These are phyloP conservation scores for Fusarium sp. DNA, from an alignment of 2,329 filamentous ascomycete genomes.

Conservation along the genomic window DNA sequence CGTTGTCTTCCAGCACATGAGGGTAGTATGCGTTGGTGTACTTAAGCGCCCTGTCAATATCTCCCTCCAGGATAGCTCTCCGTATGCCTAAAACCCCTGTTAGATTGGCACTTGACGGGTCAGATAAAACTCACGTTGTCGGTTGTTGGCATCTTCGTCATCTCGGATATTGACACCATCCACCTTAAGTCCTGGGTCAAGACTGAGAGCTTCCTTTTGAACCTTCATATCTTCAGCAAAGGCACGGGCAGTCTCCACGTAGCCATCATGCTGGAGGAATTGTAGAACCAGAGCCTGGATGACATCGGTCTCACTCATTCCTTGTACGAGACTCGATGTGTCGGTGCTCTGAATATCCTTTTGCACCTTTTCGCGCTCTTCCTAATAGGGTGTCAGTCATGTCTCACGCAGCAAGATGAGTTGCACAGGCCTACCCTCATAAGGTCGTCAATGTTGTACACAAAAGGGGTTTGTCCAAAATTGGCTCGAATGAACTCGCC, in stretches of 20 bases:
- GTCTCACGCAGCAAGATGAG: background rate
- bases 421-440: slow-evolving; percentile 70
- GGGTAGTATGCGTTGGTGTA: slow-evolving; percentile 84
- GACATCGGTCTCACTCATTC: slow-evolving; percentile 78
- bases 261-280: slow-evolving; percentile 94
- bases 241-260: slow-evolving; percentile 89
- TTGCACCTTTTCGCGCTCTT: slow-evolving; percentile 70
- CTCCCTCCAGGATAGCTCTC: slow-evolving; percentile 86
- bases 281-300: slow-evolving; percentile 86
- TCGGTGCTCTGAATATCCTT: slow-evolving; percentile 69
- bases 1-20: slow-evolving; percentile 81
- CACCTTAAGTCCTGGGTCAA: slow-evolving; percentile 64
- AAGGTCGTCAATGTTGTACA: slow-evolving; percentile 91
- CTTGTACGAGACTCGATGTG: slow-evolving; percentile 71
- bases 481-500: slow-evolving; percentile 73
- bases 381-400: slow-evolving; percentile 54
- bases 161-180: slow-evolving; percentile 77
- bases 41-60: slow-evolving; percentile 91
- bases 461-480: slow-evolving; percentile 81
- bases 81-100: slow-evolving; percentile 76
- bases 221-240: slow-evolving; percentile 85
- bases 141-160: slow-evolving; percentile 85
- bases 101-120: slow-evolving; percentile 17
- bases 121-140: slow-evolving; percentile 74
- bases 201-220: slow-evolving; percentile 77